phyloP scores from a whole-genome alignment of 2,329 filamentous ascomycete species.

The Botrytis deweyae region DNA sequence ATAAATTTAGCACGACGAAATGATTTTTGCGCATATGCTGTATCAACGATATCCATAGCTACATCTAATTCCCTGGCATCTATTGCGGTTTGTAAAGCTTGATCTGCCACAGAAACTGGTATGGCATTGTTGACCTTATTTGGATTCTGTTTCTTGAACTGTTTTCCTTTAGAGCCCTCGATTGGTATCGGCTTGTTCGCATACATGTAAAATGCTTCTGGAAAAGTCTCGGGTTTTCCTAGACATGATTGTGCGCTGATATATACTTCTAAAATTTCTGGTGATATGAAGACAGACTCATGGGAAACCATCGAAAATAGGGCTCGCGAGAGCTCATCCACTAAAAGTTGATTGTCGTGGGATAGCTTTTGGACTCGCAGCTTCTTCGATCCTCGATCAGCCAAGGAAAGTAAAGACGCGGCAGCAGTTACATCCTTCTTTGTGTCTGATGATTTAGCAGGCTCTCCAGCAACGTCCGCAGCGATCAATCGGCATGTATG shows the following conservation, averaged over 20 bases:
- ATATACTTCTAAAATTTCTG: conserved; percentile 69
- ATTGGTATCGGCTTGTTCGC: conserved; percentile 75
- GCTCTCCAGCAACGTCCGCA: conserved; percentile 31
- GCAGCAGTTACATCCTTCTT: conserved; percentile 43
- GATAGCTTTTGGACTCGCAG: conserved; percentile 26
- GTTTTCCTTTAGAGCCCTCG: conserved; percentile 56
- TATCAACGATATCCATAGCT: conserved; percentile 72
- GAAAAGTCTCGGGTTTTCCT: conserved; percentile 71
- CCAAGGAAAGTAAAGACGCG: conserved; percentile 53
- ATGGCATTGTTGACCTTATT: conserved; percentile 70
- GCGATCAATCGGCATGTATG: conserved; percentile 32
- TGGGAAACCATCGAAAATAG: conserved; percentile 72
- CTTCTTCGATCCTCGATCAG: conserved; percentile 36
- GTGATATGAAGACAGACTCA: conserved; percentile 77
- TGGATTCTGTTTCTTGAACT: conserved; percentile 63
- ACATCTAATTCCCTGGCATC: conserved; percentile 73
- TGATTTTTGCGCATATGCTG: conserved; percentile 64
- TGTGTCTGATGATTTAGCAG: conserved; percentile 20
- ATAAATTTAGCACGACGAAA: conserved; percentile 68
- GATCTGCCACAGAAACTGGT: conserved; percentile 65
- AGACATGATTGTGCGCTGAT: conserved; percentile 74
- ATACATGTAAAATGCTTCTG: conserved; percentile 77
- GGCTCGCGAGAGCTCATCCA: conserved; percentile 54
- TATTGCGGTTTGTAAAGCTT: conserved; percentile 78
- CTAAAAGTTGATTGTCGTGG: conserved; percentile 29